Percentiles rank a stretch among this genome's conserved stretches.
Conservation (phyloP, 129 eudicot species). For the Artemisia argyi region DNA sequence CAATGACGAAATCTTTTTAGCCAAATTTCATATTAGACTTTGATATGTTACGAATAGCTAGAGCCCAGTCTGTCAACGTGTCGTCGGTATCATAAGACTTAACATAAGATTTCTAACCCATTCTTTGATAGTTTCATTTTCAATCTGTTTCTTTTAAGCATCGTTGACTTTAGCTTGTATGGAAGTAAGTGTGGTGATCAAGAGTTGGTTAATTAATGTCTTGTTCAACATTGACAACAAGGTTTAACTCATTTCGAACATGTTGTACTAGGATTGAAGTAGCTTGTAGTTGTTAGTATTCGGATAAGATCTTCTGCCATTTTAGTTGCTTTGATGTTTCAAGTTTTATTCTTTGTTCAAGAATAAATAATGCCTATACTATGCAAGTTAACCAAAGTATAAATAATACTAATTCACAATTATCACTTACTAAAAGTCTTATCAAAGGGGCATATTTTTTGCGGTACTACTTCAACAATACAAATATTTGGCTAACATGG, state of each 20-base stretch:
- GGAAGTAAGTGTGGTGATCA: slow-evolving; percentile 4
- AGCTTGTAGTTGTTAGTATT: not conserved
- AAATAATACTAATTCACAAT: no score
- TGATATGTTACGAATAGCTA: slow-evolving; percentile 8
- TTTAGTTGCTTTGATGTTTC: not conserved
- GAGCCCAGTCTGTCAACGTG: not conserved
- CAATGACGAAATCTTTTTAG: no score
- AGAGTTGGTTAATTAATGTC: not conserved
- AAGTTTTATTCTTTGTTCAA: no score
- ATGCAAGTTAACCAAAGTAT: no score
- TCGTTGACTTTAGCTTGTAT: not conserved
- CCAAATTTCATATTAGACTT: not conserved
- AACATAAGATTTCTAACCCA: slow-evolving; percentile 1
- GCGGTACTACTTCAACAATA: no score
- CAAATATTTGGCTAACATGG: no score
- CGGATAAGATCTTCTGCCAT: slow-evolving; percentile 13
- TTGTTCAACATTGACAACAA: not conserved
- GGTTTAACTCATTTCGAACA: not conserved
- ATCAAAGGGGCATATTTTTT: no score
- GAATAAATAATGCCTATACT: no score
- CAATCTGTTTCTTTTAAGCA: not conserved
- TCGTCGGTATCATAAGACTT: slow-evolving; percentile 12
- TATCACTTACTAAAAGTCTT: no score
- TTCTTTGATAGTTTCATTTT: not conserved
- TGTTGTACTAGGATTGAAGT: slow-evolving; percentile 1